A percentile compares a stretch with the other conserved stretches of the same genome.
Conservation (phyloP, 139 green algal genomes). For the Tetradesmus obliquus region DNA sequence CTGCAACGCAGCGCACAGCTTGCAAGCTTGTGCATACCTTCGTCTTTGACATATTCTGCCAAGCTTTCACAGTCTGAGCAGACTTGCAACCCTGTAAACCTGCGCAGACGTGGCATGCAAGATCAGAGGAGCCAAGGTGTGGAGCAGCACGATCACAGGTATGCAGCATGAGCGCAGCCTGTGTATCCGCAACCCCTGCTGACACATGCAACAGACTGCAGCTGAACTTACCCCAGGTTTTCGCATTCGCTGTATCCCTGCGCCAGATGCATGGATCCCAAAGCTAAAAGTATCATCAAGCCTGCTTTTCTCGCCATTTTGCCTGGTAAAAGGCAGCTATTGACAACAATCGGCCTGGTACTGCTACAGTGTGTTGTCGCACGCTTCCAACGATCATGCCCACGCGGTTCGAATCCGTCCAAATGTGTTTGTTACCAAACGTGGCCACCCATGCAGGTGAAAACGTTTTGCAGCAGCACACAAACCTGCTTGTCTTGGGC, state of each 20-base stretch:
- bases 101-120: background rate
- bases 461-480: background rate
- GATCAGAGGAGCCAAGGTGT: background rate
- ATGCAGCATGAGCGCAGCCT: background rate
- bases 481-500: no score
- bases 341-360: background rate
- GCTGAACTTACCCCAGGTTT: constrained; percentile 26
- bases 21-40: background rate
- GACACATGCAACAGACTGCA: background rate
- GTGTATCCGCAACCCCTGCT: background rate
- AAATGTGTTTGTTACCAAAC: no score
- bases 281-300: background rate
- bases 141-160: background rate
- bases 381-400: no score
- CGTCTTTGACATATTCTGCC: constrained; percentile 42
- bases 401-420: no score
- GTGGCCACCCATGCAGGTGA: no score
- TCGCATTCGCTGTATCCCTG: constrained; percentile 1
- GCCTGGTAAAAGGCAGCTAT: background rate
- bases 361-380: background rate
- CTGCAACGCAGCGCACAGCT: background rate
- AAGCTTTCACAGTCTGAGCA: constrained; percentile 40
- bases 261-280: background rate
- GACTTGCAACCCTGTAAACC: constrained; percentile 25
- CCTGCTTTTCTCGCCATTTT: background rate